Evolutionary conservation across 2,329 filamentous ascomycete species (phyloP), one percentile per base, ranked within the genome.

Genomic region (Xylaria sp.): DNA sequence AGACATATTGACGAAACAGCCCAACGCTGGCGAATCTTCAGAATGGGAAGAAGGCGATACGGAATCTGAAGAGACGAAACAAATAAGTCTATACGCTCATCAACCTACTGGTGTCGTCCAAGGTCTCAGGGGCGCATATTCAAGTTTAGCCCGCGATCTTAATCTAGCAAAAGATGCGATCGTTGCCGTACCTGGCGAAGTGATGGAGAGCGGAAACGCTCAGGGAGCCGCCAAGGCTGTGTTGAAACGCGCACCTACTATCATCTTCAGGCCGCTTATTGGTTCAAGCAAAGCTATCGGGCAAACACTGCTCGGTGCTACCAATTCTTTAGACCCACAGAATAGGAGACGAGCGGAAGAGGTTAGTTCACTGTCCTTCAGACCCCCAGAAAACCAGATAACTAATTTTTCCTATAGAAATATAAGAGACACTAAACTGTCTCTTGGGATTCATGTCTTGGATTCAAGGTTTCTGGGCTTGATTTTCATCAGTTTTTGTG

Each of bases 71-170:
- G 89, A 92, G 70, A 87, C 85, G 68, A 93, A 93, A 73, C 91
- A 92, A 70, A 93, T 97, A 70, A 97, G 93, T 10, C 87, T 95
- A 1, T 99, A 99, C 76, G 96, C 97, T 0, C 93, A 98, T 74
- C 96, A 98, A 77, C 97, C 97, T 0, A 88, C 96, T 1, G 93
- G 93, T 1, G 92, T 99, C 2, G 85, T 95, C 3, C 93, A 97
- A 74, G 96, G 96, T 3, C 83, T 99, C 18, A 87, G 92, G 2
- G 92, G 92, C 13, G 96, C 94, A 4, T 95, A 94, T 74, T 84
- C 90, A 32, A 93, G 94, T 61, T 85, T 99, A 32, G 90, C 94
- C 68, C 89, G 94, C 39, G 97, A 99, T 78, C 84, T 99, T n/a
- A 86, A 95, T 45, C 84, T 94, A 52, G 93, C 96, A 0, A 86